These are phyloP conservation scores for Globisporangium nagaii DNA, from an alignment of 352 stramenopile genomes.

Conservation along the genomic window DNA sequence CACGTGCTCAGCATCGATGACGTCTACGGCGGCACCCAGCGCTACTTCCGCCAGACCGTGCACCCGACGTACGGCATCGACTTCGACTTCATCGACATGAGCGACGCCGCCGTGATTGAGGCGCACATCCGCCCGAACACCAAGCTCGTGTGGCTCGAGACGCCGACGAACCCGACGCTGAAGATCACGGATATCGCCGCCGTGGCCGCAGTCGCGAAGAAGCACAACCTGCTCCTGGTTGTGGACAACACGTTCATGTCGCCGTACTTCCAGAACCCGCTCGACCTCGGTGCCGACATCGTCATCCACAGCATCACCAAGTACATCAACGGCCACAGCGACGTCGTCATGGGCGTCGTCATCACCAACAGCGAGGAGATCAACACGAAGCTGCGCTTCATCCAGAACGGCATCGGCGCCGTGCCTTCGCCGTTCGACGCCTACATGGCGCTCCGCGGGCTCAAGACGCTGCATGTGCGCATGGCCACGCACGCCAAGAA, in stretches of 20 bases:
- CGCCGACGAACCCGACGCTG: slow-evolving; percentile 92
- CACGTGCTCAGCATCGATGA: slow-evolving; percentile 95
- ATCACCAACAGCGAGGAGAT: slow-evolving; percentile 91
- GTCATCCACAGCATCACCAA: slow-evolving; percentile 94
- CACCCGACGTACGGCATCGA: slow-evolving; percentile 87
- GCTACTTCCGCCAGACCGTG: slow-evolving; percentile 92
- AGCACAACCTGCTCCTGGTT: slow-evolving; percentile 83
- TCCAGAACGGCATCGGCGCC: slow-evolving; percentile 91
- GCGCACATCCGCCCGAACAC: slow-evolving; percentile 83
- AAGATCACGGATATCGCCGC: slow-evolving; percentile 93
- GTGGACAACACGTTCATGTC: slow-evolving; percentile 95
- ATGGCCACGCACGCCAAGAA: slow-evolving; percentile 95
- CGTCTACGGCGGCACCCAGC: slow-evolving; percentile 94
- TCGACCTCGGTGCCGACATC: slow-evolving; percentile 90
- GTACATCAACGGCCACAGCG: slow-evolving; percentile 95
- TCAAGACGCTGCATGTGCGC: slow-evolving; percentile 94
- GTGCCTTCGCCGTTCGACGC: slow-evolving; percentile 91
- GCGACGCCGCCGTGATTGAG: slow-evolving; percentile 77
- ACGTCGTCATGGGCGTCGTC: slow-evolving; percentile 90
- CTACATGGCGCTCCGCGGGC: slow-evolving; percentile 92
- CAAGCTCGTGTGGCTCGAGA: slow-evolving; percentile 94
- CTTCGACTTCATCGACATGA: slow-evolving; percentile 94
- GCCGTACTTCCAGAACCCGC: slow-evolving; percentile 90
- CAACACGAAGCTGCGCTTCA: slow-evolving; percentile 92
- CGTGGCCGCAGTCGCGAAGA: slow-evolving; percentile 87